Evolutionary conservation across 1,139 yeast genomes (phyloP), one percentile per base, ranked within the genome.

Genomic region (Pichia terricola): DNA sequence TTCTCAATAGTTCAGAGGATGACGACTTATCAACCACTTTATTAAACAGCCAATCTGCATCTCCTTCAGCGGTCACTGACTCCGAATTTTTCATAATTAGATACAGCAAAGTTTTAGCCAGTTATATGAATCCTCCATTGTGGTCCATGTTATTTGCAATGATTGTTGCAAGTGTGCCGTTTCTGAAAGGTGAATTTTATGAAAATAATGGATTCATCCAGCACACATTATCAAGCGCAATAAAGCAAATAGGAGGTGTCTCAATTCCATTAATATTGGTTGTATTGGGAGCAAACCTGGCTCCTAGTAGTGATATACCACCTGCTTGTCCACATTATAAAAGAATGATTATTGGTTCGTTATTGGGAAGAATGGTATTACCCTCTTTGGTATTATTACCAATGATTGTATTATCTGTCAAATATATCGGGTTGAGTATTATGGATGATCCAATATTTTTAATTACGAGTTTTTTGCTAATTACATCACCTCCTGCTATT

Each of bases 121-220:
- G 53, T 8, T 53, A 54, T 42, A 87, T 91, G 95, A 91, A 91
- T 63, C 96, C 97, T 9, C 98, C 98, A 8, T 69, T 91, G 50
- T 91, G 88, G 72, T 81, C 97, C 10, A 91, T 91, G 97, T 63
- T 86, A 28, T 64, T 81, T 1, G 81, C 96, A 8, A 79, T 91
- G 25, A 50, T 85, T 28, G 89, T 91, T 44, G 98, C 97, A 1
- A 77, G 94, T 1, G 70, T 86, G 22, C 87, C 94, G 3, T 67
- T 72, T 2, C 60, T 89, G 30, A 86, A 86, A 57, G 65, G 70
- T 40, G 72, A 75, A 45, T 75, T 89, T 51, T 89, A 82, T 63
- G 77, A 75, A 43, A 64, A 71, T 36, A 62, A 72, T 47, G 81
- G 85, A 1, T 88, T 91, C 58, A 61, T 87, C 30, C 80, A 82